Base-by-base conservation (phyloP, 805 yeast genomes). In the Starmerella geochares region DNA sequence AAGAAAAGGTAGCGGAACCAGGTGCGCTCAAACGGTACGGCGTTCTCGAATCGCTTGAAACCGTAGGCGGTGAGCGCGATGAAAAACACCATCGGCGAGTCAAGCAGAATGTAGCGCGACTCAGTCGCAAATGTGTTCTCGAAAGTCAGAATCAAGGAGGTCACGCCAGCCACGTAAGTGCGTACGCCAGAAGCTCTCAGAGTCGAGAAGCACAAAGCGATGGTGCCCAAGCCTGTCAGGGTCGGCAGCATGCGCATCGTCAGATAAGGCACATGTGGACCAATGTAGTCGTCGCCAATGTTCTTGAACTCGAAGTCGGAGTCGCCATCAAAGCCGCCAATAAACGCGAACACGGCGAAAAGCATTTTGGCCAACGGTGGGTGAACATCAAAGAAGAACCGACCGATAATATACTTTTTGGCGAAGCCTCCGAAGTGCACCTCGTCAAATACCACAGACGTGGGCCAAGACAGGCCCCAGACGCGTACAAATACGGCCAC, bases 381-480 rank as follows among this genome's bases (percentile, higher is more conserved):
- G 55, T 81, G 82, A 24, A 80, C 80, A 58, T 81, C 87, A 58
- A 81, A 69, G 64, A 80, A 81, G 62, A 77, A 81, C 36, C 73
- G 70, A 21, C 85, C 84, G 46, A 68, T 68, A 55, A 71, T 71
- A 68, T 87, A 92, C 66, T 84, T 80, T 51, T 81, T 75, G 28
- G 96, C 95, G 68, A 90, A 92, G n/a, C 94, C 94, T 50, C 98
- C 98, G 61, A 92, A 92, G 67, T 85, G 94, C 36, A 84, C 92
- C 66, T 90, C 98, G 65, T 87, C 95, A 57, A 85, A 85, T 11
- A 90, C 95, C 32, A 87, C 94, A 25, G 88, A 78, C 59, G 79
- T 67, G 35, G 99, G 99, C 54, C 68, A 62, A 24, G 75, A 69
- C 51, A 92, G 70, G 48, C 74, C 69, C 56, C 72, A 69, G 47